Conservation (phyloP, 139 green algal species). For the Chlamydomonas sp. region DNA sequence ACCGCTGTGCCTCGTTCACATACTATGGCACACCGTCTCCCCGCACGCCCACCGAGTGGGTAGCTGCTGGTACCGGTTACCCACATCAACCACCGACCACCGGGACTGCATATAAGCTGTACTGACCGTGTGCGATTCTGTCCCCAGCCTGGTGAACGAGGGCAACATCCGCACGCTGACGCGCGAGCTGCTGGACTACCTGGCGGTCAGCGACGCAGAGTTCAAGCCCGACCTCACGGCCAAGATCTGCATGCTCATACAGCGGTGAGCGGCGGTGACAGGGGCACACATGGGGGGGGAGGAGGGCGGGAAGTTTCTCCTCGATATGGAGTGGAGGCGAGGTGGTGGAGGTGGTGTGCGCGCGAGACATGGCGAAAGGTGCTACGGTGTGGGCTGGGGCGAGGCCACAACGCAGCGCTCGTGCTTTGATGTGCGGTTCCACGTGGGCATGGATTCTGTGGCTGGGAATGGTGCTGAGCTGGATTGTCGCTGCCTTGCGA, state of each 20-base stretch:
- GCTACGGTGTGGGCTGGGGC: not conserved
- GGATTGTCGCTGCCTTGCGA: too few relatives aligned
- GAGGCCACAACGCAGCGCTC: not conserved
- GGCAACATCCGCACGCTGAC: conserved; percentile 64
- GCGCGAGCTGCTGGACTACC: conserved; percentile 96
- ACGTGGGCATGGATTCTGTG: too few relatives aligned
- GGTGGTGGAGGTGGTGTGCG: not conserved
- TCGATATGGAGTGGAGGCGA: not conserved
- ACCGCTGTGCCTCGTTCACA: conserved; percentile 5
- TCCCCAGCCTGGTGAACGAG: conserved; percentile 54
- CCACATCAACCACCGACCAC: too few relatives aligned
- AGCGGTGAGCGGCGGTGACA: conserved; percentile 62
- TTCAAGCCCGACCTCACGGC: conserved; percentile 97
- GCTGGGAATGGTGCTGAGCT: too few relatives aligned
- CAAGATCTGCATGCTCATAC: conserved; percentile 92
- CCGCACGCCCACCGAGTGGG: not conserved
- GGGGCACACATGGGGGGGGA: not conserved
- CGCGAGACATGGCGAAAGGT: not conserved
- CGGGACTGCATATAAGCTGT: too few relatives aligned
- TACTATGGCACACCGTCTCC: not conserved
- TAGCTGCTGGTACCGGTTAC: not conserved
- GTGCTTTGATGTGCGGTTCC: too few relatives aligned
- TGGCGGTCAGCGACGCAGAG: conserved; percentile 87
- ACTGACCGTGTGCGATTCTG: too few relatives aligned
- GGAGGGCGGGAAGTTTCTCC: too few relatives aligned